These are phyloP conservation scores for Agrocybe praecox DNA, from an alignment of 768 basidiomycete species.

Conservation along the genomic window DNA sequence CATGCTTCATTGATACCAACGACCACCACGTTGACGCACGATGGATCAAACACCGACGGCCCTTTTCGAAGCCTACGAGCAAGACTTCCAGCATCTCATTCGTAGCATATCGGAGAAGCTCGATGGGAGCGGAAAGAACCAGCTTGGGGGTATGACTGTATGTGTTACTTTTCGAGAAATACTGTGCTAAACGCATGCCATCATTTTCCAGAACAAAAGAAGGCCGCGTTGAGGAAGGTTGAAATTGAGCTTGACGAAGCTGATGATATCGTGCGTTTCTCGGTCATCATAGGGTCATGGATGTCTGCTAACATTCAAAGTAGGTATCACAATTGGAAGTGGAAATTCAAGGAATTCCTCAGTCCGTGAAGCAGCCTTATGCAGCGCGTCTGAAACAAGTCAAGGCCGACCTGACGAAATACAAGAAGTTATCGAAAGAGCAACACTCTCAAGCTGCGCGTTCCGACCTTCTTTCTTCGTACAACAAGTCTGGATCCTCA, in stretches of 20 bases:
- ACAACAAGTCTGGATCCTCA: conserved; percentile 13
- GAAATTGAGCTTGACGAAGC: conserved; percentile 94
- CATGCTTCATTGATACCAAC: too few species aligned
- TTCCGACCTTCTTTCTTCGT: conserved; percentile 55
- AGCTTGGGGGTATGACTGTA: conserved; percentile 61
- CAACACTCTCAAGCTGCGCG: conserved; percentile 65
- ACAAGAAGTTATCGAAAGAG: conserved; percentile 80
- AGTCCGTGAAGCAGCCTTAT: conserved; percentile 76
- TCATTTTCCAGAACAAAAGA: conserved; percentile 68
- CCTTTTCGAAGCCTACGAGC: conserved; percentile 81
- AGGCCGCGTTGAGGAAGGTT: conserved; percentile 75
- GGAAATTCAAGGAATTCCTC: conserved; percentile 89
- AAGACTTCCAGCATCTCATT: conserved; percentile 79
- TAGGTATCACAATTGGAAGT: conserved; percentile 96
- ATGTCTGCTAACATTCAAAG: not conserved
- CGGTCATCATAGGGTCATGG: not conserved
- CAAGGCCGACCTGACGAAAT: conserved; percentile 71
- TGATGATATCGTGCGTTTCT: conserved; percentile 79
- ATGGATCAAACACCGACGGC: conserved; percentile 77
- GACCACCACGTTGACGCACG: too few species aligned
- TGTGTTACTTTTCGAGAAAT: not conserved
- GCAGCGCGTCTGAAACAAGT: conserved; percentile 64
- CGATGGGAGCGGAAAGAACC: conserved; percentile 65
- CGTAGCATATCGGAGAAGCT: conserved; percentile 73
- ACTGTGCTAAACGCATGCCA: not conserved